These are phyloP conservation scores for Draba incana DNA, from an alignment of 345 rosid genomes.

Conservation along the genomic window DNA sequence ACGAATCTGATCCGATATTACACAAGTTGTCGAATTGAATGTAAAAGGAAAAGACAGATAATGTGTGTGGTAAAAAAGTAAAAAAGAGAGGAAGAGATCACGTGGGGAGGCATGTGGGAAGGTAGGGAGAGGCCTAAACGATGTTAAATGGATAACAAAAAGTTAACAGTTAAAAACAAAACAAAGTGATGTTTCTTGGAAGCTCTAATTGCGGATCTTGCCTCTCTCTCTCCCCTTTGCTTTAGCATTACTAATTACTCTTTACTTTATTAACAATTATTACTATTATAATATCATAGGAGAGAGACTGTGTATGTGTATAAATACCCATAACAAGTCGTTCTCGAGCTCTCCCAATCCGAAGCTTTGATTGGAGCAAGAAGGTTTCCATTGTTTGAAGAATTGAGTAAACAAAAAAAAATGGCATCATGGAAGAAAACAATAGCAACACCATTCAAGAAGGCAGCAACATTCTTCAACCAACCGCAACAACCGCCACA, in stretches of 20 bases:
- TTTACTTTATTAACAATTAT: too few relatives aligned
- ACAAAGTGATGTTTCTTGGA: slow-evolving; percentile 43
- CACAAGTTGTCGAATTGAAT: slow-evolving; percentile 32
- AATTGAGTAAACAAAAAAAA: slow-evolving; percentile 15
- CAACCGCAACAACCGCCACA: slow-evolving; percentile 48
- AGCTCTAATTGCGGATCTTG: slow-evolving; percentile 82
- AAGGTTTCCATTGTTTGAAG: slow-evolving; percentile 25
- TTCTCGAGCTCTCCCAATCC: slow-evolving; percentile 40
- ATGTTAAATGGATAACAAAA: slow-evolving; percentile 41
- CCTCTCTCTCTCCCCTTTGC: slow-evolving; percentile 42
- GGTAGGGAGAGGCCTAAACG: slow-evolving; percentile 43
- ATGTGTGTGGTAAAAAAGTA: background rate
- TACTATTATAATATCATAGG: background rate
- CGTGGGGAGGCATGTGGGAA: slow-evolving; percentile 46
- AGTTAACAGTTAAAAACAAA: slow-evolving; percentile 7
- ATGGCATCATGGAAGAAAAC: slow-evolving; percentile 90
- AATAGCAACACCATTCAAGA: slow-evolving; percentile 73
- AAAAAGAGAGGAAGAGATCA: slow-evolving; percentile 27
- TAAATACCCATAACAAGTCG: slow-evolving; percentile 40
- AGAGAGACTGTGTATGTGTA: slow-evolving; percentile 5
- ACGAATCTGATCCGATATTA: too few relatives aligned
- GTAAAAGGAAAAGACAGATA: slow-evolving; percentile 1
- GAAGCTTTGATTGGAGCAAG: too few relatives aligned
- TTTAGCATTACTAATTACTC: slow-evolving; percentile 34
- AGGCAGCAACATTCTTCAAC: slow-evolving; percentile 83